phyloP scores from a whole-genome alignment of 208 protist species.

The Leishmania tarentolae region DNA sequence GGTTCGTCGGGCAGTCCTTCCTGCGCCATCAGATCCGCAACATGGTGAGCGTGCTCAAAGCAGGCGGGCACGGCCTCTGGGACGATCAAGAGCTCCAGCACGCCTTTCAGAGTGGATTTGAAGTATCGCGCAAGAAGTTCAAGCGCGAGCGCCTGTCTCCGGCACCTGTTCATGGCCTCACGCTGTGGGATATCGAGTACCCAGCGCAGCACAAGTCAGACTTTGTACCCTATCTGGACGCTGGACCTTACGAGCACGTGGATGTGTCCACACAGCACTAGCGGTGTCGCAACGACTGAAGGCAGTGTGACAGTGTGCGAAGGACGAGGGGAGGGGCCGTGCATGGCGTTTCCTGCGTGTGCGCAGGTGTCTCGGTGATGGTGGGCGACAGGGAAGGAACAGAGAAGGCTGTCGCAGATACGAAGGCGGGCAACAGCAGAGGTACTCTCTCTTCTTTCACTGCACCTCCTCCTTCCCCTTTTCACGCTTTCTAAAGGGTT shows the following conservation, averaged over 20 bases:
- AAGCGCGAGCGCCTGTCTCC: constrained; percentile 68
- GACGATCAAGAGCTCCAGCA: constrained; percentile 81
- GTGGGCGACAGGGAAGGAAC: background rate
- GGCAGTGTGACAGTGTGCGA: background rate
- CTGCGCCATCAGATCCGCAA: constrained; percentile 88
- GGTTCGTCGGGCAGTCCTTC: constrained; percentile 86
- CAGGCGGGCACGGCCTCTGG: constrained; percentile 77
- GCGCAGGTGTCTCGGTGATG: background rate
- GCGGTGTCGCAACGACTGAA: background rate
- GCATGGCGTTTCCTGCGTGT: background rate
- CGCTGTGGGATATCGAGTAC: constrained; percentile 90
- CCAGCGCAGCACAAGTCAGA: constrained; percentile 61
- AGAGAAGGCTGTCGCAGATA: background rate
- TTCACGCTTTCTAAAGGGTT: background rate
- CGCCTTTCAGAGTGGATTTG: constrained; percentile 72
- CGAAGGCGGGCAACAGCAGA: background rate
- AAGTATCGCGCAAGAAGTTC: constrained; percentile 75
- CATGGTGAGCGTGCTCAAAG: constrained; percentile 87
- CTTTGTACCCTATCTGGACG: constrained; percentile 73
- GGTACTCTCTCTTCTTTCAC: background rate
- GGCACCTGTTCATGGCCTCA: constrained; percentile 81
- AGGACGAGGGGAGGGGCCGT: background rate
- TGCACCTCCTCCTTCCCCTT: background rate
- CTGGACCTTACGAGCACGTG: constrained; percentile 73
- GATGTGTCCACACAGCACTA: constrained; percentile 41